These are phyloP conservation scores for Aspergillus candidus DNA, from an alignment of 2,329 filamentous ascomycete species.

Conservation along the genomic window DNA sequence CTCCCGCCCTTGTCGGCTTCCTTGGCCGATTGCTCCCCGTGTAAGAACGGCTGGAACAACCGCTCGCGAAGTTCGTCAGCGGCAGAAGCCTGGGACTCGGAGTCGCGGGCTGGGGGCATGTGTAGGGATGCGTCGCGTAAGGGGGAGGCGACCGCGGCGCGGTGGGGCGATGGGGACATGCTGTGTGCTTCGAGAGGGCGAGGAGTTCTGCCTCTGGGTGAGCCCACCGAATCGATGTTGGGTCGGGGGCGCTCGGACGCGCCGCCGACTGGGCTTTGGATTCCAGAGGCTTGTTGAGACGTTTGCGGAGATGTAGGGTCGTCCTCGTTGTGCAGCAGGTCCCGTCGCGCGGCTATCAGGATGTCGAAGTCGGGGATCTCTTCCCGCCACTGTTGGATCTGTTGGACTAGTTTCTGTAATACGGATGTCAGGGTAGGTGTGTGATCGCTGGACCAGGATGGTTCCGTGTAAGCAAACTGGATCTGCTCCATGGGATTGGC, in stretches of 20 bases:
- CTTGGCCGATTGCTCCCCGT: constrained; percentile 6
- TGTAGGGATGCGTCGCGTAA: constrained; percentile 17
- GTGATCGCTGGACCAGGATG: constrained; percentile 45
- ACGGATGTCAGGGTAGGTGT: constrained; percentile 47
- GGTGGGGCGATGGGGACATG: constrained; percentile 15
- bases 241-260: constrained; percentile 13
- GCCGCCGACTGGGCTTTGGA: constrained; percentile 9
- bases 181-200: constrained; percentile 10
- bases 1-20: neutral
- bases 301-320: constrained; percentile 11
- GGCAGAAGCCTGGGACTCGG: constrained; percentile 18
- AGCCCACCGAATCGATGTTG: constrained; percentile 11
- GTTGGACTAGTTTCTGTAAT: constrained; percentile 55
- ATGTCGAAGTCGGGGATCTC: constrained; percentile 68
- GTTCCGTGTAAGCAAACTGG: constrained; percentile 36
- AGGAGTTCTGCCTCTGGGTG: constrained; percentile 22
- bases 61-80: constrained; percentile 30
- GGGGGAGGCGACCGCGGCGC: constrained; percentile 17
- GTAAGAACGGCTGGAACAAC: constrained; percentile 27
- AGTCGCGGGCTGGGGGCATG: constrained; percentile 20
- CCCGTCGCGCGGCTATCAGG: constrained; percentile 55
- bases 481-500: constrained; percentile 28
- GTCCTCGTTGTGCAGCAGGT: constrained; percentile 33
- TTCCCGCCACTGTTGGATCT: constrained; percentile 57
- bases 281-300: constrained; percentile 19